A percentile compares a stretch with the other conserved stretches of the same genome.
phyloP scores from a whole-genome alignment of 129 eudicot species.

The Lactuca sativa region DNA sequence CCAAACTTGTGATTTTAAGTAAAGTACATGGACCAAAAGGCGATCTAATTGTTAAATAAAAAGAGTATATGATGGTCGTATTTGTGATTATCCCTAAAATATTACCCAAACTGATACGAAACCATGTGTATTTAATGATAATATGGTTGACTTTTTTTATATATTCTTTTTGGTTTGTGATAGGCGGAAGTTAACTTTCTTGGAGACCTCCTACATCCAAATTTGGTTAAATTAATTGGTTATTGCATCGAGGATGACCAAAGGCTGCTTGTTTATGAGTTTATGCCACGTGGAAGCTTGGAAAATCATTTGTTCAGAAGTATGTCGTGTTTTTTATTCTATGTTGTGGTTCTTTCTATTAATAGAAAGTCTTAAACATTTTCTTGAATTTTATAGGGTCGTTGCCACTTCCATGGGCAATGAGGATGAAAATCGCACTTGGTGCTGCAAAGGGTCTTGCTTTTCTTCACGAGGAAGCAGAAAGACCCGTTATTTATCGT shows the following conservation, averaged over 20 bases:
- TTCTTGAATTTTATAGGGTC: constrained; percentile 47
- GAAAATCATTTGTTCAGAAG: constrained; percentile 96
- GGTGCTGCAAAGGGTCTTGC: constrained; percentile 96
- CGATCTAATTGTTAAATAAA: too few relatives aligned
- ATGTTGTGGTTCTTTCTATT: not conserved
- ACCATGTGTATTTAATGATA: not conserved
- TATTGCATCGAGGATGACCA: constrained; percentile 96
- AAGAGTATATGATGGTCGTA: not conserved
- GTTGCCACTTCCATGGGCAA: constrained; percentile 84
- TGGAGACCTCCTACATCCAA: constrained; percentile 94
- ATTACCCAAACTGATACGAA: not conserved
- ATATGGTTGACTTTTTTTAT: not conserved
- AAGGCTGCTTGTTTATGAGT: constrained; percentile 93
- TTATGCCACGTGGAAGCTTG: constrained; percentile 96
- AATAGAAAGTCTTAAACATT: not conserved
- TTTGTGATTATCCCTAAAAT: not conserved
- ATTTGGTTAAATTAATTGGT: constrained; percentile 87
- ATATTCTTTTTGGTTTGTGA: constrained; percentile 6
- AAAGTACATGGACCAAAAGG: not conserved
- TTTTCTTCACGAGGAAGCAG: constrained; percentile 90
- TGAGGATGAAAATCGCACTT: constrained; percentile 86
- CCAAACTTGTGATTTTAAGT: not conserved
- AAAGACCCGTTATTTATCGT: constrained; percentile 87
- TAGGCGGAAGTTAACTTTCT: constrained; percentile 94
- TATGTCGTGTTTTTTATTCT: constrained; percentile 33